phyloP scores from a whole-genome alignment of 1,139 yeast genomes.

The Debaryomyces fabryi region DNA sequence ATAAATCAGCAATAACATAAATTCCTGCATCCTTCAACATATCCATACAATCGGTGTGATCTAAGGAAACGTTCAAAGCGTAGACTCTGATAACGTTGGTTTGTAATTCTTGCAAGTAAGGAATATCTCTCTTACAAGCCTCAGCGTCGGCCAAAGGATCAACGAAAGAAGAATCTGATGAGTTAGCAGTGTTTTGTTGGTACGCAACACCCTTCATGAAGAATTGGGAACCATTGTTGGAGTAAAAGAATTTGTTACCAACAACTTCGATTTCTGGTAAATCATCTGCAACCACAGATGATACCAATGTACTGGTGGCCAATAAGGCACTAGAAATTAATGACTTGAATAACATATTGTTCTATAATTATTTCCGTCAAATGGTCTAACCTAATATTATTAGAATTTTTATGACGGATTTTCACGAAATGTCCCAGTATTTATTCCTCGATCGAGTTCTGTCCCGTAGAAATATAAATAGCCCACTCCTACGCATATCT shows the following conservation, averaged over 20 bases:
- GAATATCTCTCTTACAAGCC: conserved; percentile 79
- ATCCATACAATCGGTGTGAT: conserved; percentile 71
- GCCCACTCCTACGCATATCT: background rate
- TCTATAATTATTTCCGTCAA: background rate
- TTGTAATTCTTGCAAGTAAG: conserved; percentile 60
- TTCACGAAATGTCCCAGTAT: background rate
- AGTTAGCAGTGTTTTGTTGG: conserved; percentile 44
- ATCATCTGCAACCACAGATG: conserved; percentile 20
- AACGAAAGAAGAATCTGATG: conserved; percentile 43
- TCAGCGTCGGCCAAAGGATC: conserved; percentile 78
- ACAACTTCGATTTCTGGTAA: conserved; percentile 45
- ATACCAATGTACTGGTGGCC: conserved; percentile 22
- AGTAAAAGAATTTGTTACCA: conserved; percentile 48
- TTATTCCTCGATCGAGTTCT: background rate
- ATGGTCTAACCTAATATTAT: background rate
- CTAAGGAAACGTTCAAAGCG: conserved; percentile 63
- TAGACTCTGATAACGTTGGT: conserved; percentile 75
- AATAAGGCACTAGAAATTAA: conserved; percentile 33
- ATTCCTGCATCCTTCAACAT: conserved; percentile 73
- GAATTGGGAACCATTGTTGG: conserved; percentile 50
- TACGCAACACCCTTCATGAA: conserved; percentile 50
- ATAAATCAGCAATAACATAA: conserved; percentile 75
- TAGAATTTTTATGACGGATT: background rate
- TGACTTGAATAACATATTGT: conserved; percentile 43
- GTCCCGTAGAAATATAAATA: background rate